phyloP scores from a whole-genome alignment of 202 grass and related monocot genomes.

The Cymbopogon flexuosus region DNA sequence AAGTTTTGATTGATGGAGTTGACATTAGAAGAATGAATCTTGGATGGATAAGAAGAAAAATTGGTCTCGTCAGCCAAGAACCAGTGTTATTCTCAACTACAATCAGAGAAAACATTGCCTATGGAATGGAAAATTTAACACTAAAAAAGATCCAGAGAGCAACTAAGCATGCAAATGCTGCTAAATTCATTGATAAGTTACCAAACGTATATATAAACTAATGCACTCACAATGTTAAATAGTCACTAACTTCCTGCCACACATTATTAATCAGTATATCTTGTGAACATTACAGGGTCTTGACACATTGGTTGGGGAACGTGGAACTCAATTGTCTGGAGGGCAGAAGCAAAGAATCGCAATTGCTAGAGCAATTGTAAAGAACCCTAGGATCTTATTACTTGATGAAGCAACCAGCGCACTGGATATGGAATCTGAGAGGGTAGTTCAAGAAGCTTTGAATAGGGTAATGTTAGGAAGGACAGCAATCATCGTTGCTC shows the following conservation, averaged over 20 bases:
- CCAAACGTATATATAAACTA: conserved; percentile 48
- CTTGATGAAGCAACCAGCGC: conserved; percentile 65
- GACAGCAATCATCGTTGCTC: conserved; percentile 55
- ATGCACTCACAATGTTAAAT: neutral
- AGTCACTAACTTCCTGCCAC: conserved; percentile 4
- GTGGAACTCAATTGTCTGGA: conserved; percentile 50
- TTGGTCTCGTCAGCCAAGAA: conserved; percentile 72
- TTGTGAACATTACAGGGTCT: conserved; percentile 37
- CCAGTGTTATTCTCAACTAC: conserved; percentile 60
- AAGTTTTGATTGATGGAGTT: conserved; percentile 61
- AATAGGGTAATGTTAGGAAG: conserved; percentile 48
- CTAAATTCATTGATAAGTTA: conserved; percentile 66
- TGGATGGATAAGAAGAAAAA: conserved; percentile 55
- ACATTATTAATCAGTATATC: neutral
- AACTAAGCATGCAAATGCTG: conserved; percentile 56
- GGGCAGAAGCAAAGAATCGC: conserved; percentile 63
- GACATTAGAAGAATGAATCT: conserved; percentile 57
- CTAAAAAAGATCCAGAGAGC: conserved; percentile 47
- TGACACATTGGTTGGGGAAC: conserved; percentile 54
- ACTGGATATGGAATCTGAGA: conserved; percentile 57
- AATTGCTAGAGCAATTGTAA: conserved; percentile 58
- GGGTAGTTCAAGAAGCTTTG: conserved; percentile 52
- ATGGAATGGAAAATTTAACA: conserved; percentile 52
- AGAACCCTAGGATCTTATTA: conserved; percentile 53
- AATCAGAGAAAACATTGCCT: conserved; percentile 61